Percentiles rank a stretch among this genome's conserved stretches.
These are phyloP conservation scores for Knufia petricola DNA, from an alignment of 2,329 filamentous ascomycete genomes.

Conservation along the genomic window DNA sequence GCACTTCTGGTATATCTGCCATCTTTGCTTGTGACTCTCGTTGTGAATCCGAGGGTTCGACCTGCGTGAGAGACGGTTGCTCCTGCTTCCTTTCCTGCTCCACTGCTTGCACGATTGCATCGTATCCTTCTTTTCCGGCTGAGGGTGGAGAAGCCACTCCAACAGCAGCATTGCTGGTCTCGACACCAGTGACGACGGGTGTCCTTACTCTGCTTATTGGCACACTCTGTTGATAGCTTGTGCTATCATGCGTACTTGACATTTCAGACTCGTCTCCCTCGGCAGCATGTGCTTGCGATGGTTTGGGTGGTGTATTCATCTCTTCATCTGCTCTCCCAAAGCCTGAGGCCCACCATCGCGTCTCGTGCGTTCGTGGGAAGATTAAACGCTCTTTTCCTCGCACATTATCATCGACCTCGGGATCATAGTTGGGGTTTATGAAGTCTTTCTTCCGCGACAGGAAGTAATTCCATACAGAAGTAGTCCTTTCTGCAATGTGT, in stretches of 20 bases:
- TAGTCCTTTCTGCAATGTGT: constrained; percentile 58
- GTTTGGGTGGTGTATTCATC: constrained; percentile 56
- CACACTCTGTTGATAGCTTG: constrained; percentile 13
- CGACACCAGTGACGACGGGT: constrained; percentile 51
- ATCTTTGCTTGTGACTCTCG: background rate
- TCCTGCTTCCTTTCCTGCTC: background rate
- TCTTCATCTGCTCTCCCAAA: constrained; percentile 83
- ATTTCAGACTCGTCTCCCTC: constrained; percentile 6
- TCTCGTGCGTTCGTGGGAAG: constrained; percentile 64
- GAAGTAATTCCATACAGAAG: constrained; percentile 95
- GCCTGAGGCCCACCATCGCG: constrained; percentile 87
- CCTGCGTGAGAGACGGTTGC: background rate
- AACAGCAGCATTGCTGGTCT: constrained; percentile 47
- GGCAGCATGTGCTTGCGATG: background rate
- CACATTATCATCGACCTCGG: constrained; percentile 63
- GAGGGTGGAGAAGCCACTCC: constrained; percentile 34
- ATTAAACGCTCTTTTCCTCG: constrained; percentile 74
- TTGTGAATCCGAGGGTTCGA: background rate
- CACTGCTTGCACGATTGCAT: background rate
- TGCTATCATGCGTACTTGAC: constrained; percentile 12
- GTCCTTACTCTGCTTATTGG: constrained; percentile 28
- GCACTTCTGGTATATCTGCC: background rate
- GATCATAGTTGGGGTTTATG: constrained; percentile 69
- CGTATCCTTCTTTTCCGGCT: background rate
- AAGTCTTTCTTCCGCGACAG: constrained; percentile 72